Base-by-base conservation (phyloP, 768 basidiomycete genomes). In the Lactarius evosmus region DNA sequence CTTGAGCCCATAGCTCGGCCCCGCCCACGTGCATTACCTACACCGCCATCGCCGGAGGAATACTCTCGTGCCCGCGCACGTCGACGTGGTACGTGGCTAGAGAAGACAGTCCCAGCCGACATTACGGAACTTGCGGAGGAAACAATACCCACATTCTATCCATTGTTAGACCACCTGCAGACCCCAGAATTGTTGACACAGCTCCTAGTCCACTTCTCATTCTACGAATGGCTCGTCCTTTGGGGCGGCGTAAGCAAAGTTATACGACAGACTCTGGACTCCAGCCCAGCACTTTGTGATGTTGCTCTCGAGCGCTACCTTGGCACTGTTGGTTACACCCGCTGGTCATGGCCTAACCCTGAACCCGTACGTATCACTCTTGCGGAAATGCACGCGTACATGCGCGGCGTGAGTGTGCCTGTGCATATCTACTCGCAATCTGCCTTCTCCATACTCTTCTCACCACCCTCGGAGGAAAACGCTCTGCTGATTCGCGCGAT, bases 381-480 rank as follows among this genome's bases (percentile, higher is more conserved):
- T 32, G 79, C 92, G 88, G 91, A 94, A 73, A 78, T 95, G 44
- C 83, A 83, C 69, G 82, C 87, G 57, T 94, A 93, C 69, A 85
- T 93, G 83, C 82, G 85, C 52, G 89, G 89, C 3, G 87, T 93
- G 5, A 86, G 85, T 6, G 82, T 89, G 29, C 91, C 92, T 7
- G 80, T 81, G 4, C 86, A 93, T 66, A 84, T 88, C 66, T 93
- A 89, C 67, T 80, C 85, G 0, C 80, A 83, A 4, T 78, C 84
- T 36, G 83, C 91, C 1, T 77, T 77, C 6, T 72, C 80, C 30
- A 85, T 85, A 67, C 76, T 90, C 11, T 82, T 0, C 74, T 81
- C 29, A 9, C 82, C 79, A 52, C 80, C 77, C 1, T 71, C 74
- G 29, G 74, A 76, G 52, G 78, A 80, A 27, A 77, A 67, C 73